phyloP scores from a whole-genome alignment of 2,329 filamentous ascomycete genomes.

The Arthrobotrys megalospora region DNA sequence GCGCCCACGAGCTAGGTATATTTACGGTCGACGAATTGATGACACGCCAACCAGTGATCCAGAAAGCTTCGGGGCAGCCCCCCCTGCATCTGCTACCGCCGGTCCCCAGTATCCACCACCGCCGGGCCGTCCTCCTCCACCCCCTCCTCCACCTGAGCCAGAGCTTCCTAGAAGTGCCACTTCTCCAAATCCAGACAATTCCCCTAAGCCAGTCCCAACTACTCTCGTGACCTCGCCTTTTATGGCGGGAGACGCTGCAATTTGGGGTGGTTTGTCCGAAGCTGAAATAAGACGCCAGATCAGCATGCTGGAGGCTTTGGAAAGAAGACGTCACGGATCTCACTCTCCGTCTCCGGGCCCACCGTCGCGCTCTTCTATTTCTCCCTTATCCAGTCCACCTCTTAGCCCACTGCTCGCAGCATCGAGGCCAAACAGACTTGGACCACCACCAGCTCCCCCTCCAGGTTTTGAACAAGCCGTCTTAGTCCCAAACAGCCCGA shows the following conservation, averaged over 20 bases:
- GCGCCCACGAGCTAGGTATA: neutral
- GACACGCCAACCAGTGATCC: neutral
- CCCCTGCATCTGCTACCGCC: neutral
- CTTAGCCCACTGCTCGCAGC: neutral
- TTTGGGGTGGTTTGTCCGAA: constrained; percentile 55
- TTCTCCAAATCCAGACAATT: neutral
- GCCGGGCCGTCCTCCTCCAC: neutral
- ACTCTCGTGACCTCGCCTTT: neutral
- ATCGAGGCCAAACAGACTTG: neutral
- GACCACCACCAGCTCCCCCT: constrained; percentile 3
- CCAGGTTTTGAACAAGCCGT: neutral
- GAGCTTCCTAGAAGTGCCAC: neutral
- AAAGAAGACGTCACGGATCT: constrained; percentile 23
- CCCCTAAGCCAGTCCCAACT: neutral
- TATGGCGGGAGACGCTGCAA: neutral
- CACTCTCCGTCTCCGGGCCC: neutral
- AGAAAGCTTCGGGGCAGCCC: neutral
- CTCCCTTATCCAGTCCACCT: neutral
- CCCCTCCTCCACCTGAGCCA: neutral
- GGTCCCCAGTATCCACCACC: neutral
- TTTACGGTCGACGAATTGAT: neutral
- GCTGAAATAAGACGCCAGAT: constrained; percentile 48
- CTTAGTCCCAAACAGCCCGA: too few species aligned
- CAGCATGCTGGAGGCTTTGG: constrained; percentile 43
- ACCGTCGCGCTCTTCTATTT: neutral